These are phyloP conservation scores for Coemansia sp. DNA, from an alignment of 192 early-diverging fungal species.

Conservation along the genomic window DNA sequence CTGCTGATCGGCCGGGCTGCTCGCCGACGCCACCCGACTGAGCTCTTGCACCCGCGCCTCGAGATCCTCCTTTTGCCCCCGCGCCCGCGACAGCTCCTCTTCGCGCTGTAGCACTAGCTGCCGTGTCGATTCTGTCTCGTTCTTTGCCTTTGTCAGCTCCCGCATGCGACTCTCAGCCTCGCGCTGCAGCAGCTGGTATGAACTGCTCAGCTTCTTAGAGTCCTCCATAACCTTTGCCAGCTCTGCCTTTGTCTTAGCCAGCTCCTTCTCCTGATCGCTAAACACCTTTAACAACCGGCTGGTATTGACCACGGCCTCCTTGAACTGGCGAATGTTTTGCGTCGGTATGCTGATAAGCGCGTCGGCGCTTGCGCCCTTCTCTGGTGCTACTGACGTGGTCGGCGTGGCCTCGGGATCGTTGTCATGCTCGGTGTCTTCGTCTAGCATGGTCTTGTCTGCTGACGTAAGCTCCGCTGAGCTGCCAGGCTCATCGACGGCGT, in stretches of 20 bases:
- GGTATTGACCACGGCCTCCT: conserved; percentile 49
- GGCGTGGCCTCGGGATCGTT: background rate
- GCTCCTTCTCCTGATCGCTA: conserved; percentile 48
- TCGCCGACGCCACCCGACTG: conserved; percentile 9
- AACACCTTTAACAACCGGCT: conserved; percentile 47
- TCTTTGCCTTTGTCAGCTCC: conserved; percentile 33
- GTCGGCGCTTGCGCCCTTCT: background rate
- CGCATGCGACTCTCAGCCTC: conserved; percentile 31
- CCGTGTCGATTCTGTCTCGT: conserved; percentile 35
- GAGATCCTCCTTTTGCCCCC: conserved; percentile 46
- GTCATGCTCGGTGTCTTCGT: background rate
- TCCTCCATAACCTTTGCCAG: conserved; percentile 32
- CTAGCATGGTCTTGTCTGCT: too few species aligned
- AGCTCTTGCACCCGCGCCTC: conserved; percentile 38
- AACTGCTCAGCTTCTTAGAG: conserved; percentile 12
- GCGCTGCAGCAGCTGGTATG: conserved; percentile 29
- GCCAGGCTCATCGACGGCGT: background rate
- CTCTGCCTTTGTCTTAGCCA: conserved; percentile 38
- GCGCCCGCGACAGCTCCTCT: conserved; percentile 44
- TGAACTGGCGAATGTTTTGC: conserved; percentile 45
- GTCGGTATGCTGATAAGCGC: conserved; percentile 26
- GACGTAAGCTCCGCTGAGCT: too few species aligned
- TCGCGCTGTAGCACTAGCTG: conserved; percentile 35
- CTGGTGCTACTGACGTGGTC: conserved; percentile 1
- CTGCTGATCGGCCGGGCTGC: conserved; percentile 20